Conservation (phyloP, 2,329 filamentous ascomycete species). For the Epichloe amarillans region DNA sequence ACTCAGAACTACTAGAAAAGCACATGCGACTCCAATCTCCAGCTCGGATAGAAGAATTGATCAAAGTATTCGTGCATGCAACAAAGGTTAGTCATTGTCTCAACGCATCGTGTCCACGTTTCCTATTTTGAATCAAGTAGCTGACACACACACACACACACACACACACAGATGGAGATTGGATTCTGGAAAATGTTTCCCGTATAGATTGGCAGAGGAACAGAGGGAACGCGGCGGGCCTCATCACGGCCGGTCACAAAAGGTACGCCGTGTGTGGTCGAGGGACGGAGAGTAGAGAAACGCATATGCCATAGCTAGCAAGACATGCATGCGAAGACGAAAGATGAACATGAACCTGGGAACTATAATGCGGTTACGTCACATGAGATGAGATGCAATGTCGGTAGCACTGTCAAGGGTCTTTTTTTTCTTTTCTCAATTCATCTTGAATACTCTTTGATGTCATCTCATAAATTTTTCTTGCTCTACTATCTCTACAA, state of each 20-base stretch:
- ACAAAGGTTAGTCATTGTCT: constrained; percentile 48
- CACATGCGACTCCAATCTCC: constrained; percentile 62
- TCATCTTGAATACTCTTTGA: neutral
- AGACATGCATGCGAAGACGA: too few species aligned
- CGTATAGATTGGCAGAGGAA: constrained; percentile 4
- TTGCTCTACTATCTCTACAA: neutral
- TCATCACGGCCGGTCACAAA: neutral
- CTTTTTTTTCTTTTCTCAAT: neutral
- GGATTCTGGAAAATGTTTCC: constrained; percentile 44
- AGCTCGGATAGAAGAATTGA: constrained; percentile 64
- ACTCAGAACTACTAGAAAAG: constrained; percentile 57
- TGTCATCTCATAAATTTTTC: neutral
- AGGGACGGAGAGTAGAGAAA: neutral
- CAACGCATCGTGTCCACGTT: too few species aligned
- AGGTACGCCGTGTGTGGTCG: too few species aligned
- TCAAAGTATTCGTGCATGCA: constrained; percentile 75
- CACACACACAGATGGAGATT: constrained; percentile 32
- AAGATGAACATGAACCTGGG: too few species aligned
- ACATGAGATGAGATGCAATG: too few species aligned
- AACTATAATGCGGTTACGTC: too few species aligned
- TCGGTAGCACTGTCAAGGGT: too few species aligned
- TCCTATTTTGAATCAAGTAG: neutral
- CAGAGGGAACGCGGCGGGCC: too few species aligned
- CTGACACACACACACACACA: neutral
- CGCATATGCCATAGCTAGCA: neutral